Percentiles rank a stretch among this genome's conserved stretches.
Conservation (phyloP, 2,329 filamentous ascomycete species). For the Phyllosticta capitalensis region DNA sequence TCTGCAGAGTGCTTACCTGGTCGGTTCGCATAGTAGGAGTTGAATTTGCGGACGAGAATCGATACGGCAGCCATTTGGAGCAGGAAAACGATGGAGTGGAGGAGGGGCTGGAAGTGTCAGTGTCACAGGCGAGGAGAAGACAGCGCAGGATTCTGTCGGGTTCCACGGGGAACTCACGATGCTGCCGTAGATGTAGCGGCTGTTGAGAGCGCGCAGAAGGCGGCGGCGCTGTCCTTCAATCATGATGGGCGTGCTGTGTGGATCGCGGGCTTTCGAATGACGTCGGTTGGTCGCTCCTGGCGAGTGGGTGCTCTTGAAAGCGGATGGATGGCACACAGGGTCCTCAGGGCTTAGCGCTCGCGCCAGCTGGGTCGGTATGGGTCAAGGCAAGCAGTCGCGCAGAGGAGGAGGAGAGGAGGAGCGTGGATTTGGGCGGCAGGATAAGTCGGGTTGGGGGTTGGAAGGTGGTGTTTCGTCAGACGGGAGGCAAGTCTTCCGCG, state of each 20-base stretch:
- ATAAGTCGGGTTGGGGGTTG: not conserved
- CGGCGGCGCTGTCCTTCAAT: constrained; percentile 43
- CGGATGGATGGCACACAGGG: not conserved
- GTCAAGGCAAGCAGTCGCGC: not conserved
- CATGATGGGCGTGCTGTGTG: constrained; percentile 17
- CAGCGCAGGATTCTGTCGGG: constrained; percentile 9
- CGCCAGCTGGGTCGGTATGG: not conserved
- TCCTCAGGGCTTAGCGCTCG: not conserved
- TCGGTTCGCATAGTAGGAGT: constrained; percentile 83
- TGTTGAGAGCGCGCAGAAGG: constrained; percentile 56
- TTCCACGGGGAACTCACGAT: constrained; percentile 47
- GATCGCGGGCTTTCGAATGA: constrained; percentile 10
- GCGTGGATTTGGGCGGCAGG: not conserved
- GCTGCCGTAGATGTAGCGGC: constrained; percentile 63
- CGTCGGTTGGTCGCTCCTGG: constrained; percentile 10
- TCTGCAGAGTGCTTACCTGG: constrained; percentile 50
- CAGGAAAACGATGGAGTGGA: constrained; percentile 76
- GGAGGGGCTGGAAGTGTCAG: constrained; percentile 56
- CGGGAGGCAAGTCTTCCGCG: not conserved
- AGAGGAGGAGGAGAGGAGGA: not conserved
- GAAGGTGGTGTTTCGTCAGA: not conserved
- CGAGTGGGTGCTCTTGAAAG: not conserved
- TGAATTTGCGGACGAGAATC: constrained; percentile 77
- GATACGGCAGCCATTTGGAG: constrained; percentile 82
- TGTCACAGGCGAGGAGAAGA: not conserved